Conservation (phyloP, 129 eudicot species). For the Smallanthus sonchifolius region DNA sequence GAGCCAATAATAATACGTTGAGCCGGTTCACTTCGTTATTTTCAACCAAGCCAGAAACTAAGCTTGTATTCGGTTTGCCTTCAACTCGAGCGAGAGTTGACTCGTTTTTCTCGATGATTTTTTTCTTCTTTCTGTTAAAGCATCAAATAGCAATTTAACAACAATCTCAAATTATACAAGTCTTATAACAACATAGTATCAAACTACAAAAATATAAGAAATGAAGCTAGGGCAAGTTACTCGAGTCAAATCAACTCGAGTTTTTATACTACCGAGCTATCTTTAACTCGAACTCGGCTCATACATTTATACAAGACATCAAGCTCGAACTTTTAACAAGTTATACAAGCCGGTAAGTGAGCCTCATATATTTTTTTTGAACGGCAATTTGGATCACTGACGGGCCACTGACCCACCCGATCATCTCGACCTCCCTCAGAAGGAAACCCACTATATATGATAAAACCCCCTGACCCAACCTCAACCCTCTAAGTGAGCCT, state of each 20-base stretch:
- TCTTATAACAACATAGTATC: neutral
- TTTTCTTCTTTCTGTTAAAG: neutral
- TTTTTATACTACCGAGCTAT: neutral
- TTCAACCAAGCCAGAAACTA: neutral
- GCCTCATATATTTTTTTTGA: too few species aligned
- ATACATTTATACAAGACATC: neutral
- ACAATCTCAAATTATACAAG: neutral
- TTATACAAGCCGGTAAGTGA: neutral
- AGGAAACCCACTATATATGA: too few species aligned
- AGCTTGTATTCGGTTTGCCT: neutral
- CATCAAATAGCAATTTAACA: neutral
- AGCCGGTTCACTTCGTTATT: neutral
- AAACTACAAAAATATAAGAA: neutral
- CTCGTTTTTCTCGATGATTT: neutral
- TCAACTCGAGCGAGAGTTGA: neutral
- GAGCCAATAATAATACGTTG: neutral
- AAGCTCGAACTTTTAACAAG: neutral
- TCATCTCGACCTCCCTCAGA: too few species aligned
- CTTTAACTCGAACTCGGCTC: neutral
- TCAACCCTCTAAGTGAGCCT: neutral
- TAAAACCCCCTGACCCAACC: too few species aligned
- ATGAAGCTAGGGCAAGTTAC: too few species aligned
- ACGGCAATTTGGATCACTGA: too few species aligned
- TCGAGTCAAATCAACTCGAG: neutral
- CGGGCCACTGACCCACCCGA: too few species aligned